Base-by-base conservation (phyloP, 257 asterid species). In the Gentiana macrophylla region DNA sequence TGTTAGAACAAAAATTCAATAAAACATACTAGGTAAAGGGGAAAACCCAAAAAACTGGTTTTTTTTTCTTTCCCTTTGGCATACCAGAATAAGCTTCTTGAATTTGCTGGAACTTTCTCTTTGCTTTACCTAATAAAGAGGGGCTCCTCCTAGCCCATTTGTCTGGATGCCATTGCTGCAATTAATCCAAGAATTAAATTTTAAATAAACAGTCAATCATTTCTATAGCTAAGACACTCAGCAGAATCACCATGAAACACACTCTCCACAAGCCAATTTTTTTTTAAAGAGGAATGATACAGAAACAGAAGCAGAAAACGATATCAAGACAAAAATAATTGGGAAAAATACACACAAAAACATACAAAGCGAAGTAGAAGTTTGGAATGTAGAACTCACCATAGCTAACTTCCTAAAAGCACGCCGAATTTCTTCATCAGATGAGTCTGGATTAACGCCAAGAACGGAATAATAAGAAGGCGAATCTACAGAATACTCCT, bases 141-240 rank as follows among this genome's bases (percentile, higher is more conserved):
- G 97, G 97, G 34, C 57, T 65, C 61, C 53, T 68, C 2, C 24
- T 24, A 24, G 67, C 52, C 89, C 94, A 90, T 66, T 75, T 90
- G 62, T 90, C 97, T 2, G 96, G 97, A 67, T 90, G 97, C 94
- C 97, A 90, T 90, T 72, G 81, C 96, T 83, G 84, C 70, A 74
- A 56, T 24, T 24, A 24, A 24, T 24, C 53, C 50, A 69, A 76
- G 6, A 33, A 15, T 3, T 32, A 53, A 3, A 32, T 32, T 36
- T 60, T 33, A 51, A 35, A 56, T 48, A 4, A 53, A 15, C 24
- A 37, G 37, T 53, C 1, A 4, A n/a, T 5, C 8, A 3, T 41
- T 2, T 41, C 9, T 41, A 7, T 4, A 7, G 9, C 46, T 41
- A 41, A 41, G 46, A 41, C 6, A 41, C 46, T 41, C 1, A 5